A percentile compares a stretch with the other conserved stretches of the same genome.
Evolutionary conservation across 225 moss, liverwort and hornwort genomes (phyloP).

Genomic region (Pseudoscleropodium purum): DNA sequence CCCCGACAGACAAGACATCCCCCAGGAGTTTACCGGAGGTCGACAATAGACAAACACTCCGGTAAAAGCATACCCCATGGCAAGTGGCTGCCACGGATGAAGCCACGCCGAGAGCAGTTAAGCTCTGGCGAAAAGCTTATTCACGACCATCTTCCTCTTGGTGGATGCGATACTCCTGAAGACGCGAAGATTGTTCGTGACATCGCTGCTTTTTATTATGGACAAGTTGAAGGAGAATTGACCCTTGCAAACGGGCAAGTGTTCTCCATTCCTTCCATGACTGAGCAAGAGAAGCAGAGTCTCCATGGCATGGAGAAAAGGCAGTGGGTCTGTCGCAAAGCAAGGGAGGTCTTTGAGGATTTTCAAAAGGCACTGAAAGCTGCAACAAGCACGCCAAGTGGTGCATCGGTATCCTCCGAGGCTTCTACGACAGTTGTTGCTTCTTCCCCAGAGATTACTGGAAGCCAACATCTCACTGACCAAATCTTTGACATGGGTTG

Average conservation of each 20-base stretch:
- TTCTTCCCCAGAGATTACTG: background rate
- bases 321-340: background rate
- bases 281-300: background rate
- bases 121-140: background rate
- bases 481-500: background rate
- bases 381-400: background rate
- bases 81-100: background rate
- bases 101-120: background rate
- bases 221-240: background rate
- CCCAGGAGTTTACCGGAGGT: background rate
- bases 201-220: background rate
- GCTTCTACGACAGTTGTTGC: background rate
- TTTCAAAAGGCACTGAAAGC: background rate
- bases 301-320: background rate
- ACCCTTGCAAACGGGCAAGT: background rate
- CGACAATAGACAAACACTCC: background rate
- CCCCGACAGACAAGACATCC: background rate
- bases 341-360: background rate
- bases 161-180: background rate
- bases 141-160: background rate
- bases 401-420: background rate
- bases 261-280: background rate
- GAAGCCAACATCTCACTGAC: background rate
- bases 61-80: background rate
- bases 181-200: background rate